Evolutionary conservation across 345 rosid genomes (phyloP), one percentile per base, ranked within the genome.

Genomic region (Acer negundo): DNA sequence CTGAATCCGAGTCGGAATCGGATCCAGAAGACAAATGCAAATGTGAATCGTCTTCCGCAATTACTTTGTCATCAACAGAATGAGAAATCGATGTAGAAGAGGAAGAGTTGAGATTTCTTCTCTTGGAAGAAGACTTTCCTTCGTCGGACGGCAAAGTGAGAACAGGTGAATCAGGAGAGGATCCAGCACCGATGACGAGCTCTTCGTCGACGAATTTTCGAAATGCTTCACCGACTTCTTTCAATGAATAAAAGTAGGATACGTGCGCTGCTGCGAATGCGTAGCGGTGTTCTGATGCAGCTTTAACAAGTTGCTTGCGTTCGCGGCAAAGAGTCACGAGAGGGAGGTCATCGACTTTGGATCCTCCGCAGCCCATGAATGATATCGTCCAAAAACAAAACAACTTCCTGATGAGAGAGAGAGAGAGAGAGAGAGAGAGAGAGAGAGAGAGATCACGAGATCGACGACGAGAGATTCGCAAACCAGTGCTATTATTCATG

Each of bases 341-440:
- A 53, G 91, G 86, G 74, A 88, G 85, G 72, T 93, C 90, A 71
- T 93, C 99, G 26, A 87, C 89, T 73, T 95, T 95, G 84, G 99
- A 95, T 64, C 85, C 93, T 82, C 93, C 95, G 80, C 99, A 95
- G 83, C 99, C 99, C 99, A 95, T 94, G 47, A 26, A 95, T 94
- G 40, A 38, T 69, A 59, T 38, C 23, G 62, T 0, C 59, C 22
- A 35, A 3, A 69, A 62, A 46, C 61, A 42, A 62, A 59, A 47
- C 46, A 65, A 69, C 47, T 67, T 49, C 67, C 31, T 44, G 31
- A 28, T 44, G 31, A 28, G 31, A 28, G 2, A 26, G 31, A 28
- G 31, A 28, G 47, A 24, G 46, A 16, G 10, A 16, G 17, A 16
- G 6, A 59, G 2, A 69, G 2, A 26, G 31, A 28, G 31, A 28